Conservation (phyloP, 1,284 basidiomycete genomes). For the Wallemia hederae region DNA sequence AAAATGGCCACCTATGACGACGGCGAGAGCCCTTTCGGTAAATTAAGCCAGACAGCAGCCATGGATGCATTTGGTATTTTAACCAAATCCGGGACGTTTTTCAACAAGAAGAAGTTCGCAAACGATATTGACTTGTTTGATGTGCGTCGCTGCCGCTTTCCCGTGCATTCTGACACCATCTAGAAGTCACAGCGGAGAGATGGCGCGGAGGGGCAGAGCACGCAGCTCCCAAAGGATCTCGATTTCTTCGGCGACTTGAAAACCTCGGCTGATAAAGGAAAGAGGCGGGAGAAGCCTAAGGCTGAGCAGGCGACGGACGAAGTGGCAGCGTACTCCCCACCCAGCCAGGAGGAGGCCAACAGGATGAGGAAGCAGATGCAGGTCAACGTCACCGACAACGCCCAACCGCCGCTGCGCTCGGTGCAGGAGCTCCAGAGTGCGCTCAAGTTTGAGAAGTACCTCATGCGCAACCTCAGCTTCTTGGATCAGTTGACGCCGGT, state of each 20-base stretch:
- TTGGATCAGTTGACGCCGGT: conserved; percentile 69
- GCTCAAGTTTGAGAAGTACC: neutral
- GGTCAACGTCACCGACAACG: neutral
- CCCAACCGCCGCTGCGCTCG: neutral
- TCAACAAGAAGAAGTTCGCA: neutral
- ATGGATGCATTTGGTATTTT: neutral
- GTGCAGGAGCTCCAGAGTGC: neutral
- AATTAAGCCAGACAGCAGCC: neutral
- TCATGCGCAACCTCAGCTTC: conserved; percentile 2
- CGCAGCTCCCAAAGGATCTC: neutral
- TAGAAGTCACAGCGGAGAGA: neutral
- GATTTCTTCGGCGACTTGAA: neutral
- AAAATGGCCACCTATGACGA: neutral
- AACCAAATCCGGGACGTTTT: neutral
- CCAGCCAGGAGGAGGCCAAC: neutral
- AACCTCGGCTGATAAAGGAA: neutral
- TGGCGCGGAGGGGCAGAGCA: neutral
- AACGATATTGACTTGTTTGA: neutral
- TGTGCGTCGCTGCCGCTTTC: neutral
- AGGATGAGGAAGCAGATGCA: neutral
- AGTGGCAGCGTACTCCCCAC: neutral
- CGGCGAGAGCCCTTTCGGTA: neutral
- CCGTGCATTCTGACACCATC: neutral
- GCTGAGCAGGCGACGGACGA: neutral
- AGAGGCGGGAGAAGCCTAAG: no score